Conservation (phyloP, 352 stramenopile species). For the Pythium dissimile region DNA sequence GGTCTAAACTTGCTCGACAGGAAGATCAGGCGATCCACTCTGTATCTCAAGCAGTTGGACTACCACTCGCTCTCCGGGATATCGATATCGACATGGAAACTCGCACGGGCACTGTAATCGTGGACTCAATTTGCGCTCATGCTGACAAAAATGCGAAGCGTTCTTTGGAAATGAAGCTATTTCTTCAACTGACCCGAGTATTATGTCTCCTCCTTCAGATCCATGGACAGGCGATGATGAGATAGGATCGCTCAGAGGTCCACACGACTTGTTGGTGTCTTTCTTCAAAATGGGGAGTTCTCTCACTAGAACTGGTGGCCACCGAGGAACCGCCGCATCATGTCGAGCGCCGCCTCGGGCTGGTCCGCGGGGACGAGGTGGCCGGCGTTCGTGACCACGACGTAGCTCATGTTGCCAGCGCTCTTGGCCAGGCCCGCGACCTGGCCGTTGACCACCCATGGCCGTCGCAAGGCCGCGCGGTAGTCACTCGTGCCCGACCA, state of each 20-base stretch:
- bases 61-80: no score
- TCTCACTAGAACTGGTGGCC: conserved; percentile 36
- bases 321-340: conserved; percentile 77
- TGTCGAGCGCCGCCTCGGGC: conserved; percentile 65
- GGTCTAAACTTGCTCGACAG: conserved; percentile 23
- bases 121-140: no score
- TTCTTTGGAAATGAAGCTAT: no score
- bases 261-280: no score
- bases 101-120: no score
- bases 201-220: no score
- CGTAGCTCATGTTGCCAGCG: conserved; percentile 76
- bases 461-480: conserved; percentile 45
- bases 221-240: no score
- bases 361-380: conserved; percentile 74
- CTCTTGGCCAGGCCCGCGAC: conserved; percentile 69
- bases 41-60: no score
- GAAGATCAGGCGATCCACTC: not conserved
- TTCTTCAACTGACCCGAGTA: no score
- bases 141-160: no score
- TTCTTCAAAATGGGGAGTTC: not conserved
- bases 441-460: conserved; percentile 56
- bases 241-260: no score
- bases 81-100: no score
- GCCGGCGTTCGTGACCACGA: conserved; percentile 78
- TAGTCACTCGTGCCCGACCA: conserved; percentile 71